phyloP scores from a whole-genome alignment of 495 filamentous ascomycete species.

The Physcia stellaris region DNA sequence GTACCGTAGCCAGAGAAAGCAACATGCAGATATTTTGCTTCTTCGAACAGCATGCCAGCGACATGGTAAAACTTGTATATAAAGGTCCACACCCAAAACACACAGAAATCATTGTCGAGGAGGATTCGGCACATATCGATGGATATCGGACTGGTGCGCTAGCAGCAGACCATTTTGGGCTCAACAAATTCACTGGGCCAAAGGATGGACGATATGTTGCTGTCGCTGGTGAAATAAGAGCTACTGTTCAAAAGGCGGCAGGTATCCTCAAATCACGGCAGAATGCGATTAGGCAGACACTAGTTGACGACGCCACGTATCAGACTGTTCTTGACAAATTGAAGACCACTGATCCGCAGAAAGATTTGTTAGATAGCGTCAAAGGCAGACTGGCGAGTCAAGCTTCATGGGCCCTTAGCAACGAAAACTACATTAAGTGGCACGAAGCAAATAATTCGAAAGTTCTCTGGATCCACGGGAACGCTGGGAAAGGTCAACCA shows the following conservation, averaged over 20 bases:
- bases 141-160: constrained; percentile 2
- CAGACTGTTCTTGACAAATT: constrained; percentile 5
- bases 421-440: constrained; percentile 6
- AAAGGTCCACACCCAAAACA: constrained; percentile 3
- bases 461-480: constrained; percentile 12
- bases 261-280: constrained; percentile 6
- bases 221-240: constrained; percentile 7
- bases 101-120: constrained; percentile 8
- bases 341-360: constrained; percentile 7
- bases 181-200: constrained; percentile 10
- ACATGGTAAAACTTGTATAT: constrained; percentile 3
- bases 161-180: constrained; percentile 8
- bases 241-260: constrained; percentile 4
- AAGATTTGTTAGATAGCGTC: constrained; percentile 8
- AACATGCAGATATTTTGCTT: constrained; percentile 8
- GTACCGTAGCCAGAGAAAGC: constrained; percentile 3
- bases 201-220: constrained; percentile 8
- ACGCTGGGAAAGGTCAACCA: constrained; percentile 9
- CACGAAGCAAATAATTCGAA: constrained; percentile 1
- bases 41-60: constrained; percentile 10
- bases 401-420: constrained; percentile 6
- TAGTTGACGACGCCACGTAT: constrained; percentile 7
- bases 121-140: constrained; percentile 7
- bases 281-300: constrained; percentile 6
- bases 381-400: constrained; percentile 5